Evolutionary conservation across 176 grass and related monocot genomes (phyloP), one percentile per base, ranked within the genome.

Genomic region (Aechmea fasciata): DNA sequence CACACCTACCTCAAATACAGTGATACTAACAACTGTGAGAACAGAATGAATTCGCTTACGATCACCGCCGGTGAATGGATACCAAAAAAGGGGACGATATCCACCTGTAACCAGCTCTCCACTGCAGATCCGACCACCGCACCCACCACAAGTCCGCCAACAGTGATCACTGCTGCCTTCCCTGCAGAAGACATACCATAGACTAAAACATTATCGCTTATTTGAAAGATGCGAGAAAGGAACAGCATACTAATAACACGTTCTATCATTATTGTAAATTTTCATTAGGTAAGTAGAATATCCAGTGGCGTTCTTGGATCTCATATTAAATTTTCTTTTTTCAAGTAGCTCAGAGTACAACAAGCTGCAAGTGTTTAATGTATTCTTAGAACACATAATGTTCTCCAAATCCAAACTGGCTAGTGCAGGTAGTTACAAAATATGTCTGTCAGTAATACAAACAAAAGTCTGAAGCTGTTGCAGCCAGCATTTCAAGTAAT

Each of bases 91-190:
- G 90, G 86, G 51, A 94, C 82, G 22, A 99, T 69, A 79, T 99
- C 95, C 48, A 99, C 95, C 81, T 94, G 95, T 73, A 99, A 82
- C 77, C 83, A 99, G 75, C 70, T 85, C 80, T 99, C 95, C 8
- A 91, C 75, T 62, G 80, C 79, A 67, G 95, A 94, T 65, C 95
- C 95, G 0, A 91, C 71, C 51, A 74, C 84, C 0, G 84, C 95
- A 28, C 95, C 90, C 13, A 87, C 80, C 47, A 78, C 87, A 64
- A 99, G 80, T 11, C 95, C 87, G 9, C 95, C 90, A 0, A 85
- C 69, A 2, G 87, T 88, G 71, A 99, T 88, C 63, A 99, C 70
- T 68, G 90, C 78, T 0, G 90, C 95, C 66, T 99, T 94, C 67
- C 95, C 95, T 99, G 95, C 66, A 84, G 69, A 68, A 88, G 71